These are phyloP conservation scores for Boletus sp. DNA, from an alignment of 768 basidiomycete genomes.

Conservation along the genomic window DNA sequence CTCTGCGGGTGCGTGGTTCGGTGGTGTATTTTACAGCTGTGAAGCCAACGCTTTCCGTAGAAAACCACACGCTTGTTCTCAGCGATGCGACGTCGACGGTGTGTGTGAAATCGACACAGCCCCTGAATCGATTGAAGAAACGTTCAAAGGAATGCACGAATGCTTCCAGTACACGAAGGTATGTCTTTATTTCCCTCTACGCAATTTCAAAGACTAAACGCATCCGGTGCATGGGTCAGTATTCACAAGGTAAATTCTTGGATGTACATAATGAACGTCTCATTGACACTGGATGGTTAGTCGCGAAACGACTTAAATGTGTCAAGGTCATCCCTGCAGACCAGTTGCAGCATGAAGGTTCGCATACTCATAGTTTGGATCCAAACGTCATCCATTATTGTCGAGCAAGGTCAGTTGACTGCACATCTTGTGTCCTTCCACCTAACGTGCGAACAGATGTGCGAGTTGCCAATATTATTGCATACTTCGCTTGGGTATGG, in stretches of 20 bases:
- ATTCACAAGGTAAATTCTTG: constrained; percentile 45
- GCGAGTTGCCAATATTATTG: constrained; percentile 57
- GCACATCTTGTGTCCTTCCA: neutral
- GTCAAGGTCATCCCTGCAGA: constrained; percentile 45
- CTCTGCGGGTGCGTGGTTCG: constrained; percentile 51
- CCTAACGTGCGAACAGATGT: constrained; percentile 38
- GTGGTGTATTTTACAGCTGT: neutral
- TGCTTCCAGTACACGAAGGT: constrained; percentile 67
- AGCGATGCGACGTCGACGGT: constrained; percentile 44
- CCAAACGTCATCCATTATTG: constrained; percentile 50
- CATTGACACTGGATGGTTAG: constrained; percentile 25
- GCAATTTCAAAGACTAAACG: neutral
- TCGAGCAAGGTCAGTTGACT: constrained; percentile 39
- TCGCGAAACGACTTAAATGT: constrained; percentile 51
- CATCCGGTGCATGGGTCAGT: constrained; percentile 33
- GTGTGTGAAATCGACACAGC: constrained; percentile 57
- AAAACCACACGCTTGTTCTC: constrained; percentile 50
- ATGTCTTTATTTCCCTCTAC: neutral
- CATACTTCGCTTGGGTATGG: constrained; percentile 49
- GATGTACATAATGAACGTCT: neutral
- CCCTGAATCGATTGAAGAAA: constrained; percentile 58
- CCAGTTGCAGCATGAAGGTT: constrained; percentile 41
- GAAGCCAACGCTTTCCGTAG: constrained; percentile 13
- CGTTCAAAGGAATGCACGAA: constrained; percentile 58
- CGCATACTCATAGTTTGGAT: constrained; percentile 48